Conservation (phyloP, 495 filamentous ascomycete genomes). For the Neurospora sp. region DNA sequence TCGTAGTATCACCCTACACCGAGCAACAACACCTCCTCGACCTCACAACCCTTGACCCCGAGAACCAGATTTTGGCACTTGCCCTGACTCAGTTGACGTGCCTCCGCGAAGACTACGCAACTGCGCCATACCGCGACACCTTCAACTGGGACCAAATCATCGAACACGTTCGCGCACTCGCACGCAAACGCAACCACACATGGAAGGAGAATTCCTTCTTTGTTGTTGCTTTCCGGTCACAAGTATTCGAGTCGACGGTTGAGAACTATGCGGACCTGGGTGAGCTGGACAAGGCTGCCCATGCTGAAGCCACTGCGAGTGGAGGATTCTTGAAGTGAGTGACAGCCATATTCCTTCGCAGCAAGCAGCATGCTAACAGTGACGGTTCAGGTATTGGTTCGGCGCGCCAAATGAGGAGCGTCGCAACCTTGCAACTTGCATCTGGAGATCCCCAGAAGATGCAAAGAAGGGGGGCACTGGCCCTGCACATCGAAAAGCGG, state of each 20-base stretch:
- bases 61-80: constrained; percentile 59
- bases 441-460: constrained; percentile 65
- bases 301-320: constrained; percentile 63
- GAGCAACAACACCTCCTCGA: constrained; percentile 59
- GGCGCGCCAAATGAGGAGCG: constrained; percentile 53
- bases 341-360: constrained; percentile 9
- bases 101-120: constrained; percentile 62
- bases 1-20: constrained; percentile 69
- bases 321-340: constrained; percentile 73
- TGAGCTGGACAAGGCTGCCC: constrained; percentile 61
- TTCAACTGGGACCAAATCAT: constrained; percentile 72
- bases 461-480: constrained; percentile 58
- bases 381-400: constrained; percentile 59
- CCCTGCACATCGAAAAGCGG: constrained; percentile 44
- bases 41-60: constrained; percentile 49
- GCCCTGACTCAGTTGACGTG: constrained; percentile 55
- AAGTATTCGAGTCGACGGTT: constrained; percentile 50
- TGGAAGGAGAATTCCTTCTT: constrained; percentile 66
- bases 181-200: constrained; percentile 30
- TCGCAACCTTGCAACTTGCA: constrained; percentile 65
- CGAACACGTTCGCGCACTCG: constrained; percentile 39
- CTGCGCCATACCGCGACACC: constrained; percentile 57
- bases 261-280: constrained; percentile 43
- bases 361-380: constrained; percentile 3
- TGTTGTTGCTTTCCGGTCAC: constrained; percentile 72